These are phyloP conservation scores for Aspergillus amoenus DNA, from an alignment of 2,329 filamentous ascomycete species.

Conservation along the genomic window DNA sequence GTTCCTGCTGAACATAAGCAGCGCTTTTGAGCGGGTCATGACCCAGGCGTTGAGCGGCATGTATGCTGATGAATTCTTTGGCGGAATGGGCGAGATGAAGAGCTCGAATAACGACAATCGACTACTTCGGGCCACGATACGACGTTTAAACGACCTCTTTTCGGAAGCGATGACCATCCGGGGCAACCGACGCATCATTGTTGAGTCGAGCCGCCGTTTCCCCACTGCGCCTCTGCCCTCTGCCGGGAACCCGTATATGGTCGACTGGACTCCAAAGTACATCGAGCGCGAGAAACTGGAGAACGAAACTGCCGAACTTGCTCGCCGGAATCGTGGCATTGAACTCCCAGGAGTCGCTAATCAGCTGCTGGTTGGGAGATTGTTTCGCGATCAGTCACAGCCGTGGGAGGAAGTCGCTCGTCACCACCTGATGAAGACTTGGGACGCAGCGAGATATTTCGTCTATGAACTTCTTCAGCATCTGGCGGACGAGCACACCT, in stretches of 20 bases:
- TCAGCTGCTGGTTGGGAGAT: slow-evolving; percentile 29
- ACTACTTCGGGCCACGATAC: slow-evolving; percentile 30
- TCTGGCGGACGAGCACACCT: slow-evolving; percentile 25
- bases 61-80: slow-evolving; percentile 45
- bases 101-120: too few relatives aligned
- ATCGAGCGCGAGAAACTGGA: slow-evolving; percentile 8
- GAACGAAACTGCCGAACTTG: slow-evolving; percentile 27
- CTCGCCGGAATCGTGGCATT: slow-evolving; percentile 27
- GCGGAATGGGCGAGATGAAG: slow-evolving; percentile 13
- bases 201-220: neutral
- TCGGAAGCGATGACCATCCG: slow-evolving; percentile 22
- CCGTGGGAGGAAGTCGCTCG: slow-evolving; percentile 35
- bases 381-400: slow-evolving; percentile 36
- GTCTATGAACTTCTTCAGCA: slow-evolving; percentile 24
- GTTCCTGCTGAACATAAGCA: slow-evolving; percentile 37
- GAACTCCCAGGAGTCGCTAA: slow-evolving; percentile 40
- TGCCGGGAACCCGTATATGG: slow-evolving; percentile 17
- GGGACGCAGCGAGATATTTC: slow-evolving; percentile 23
- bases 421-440: slow-evolving; percentile 24
- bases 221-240: neutral
- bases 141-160: slow-evolving; percentile 28
- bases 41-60: slow-evolving; percentile 38
- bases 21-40: slow-evolving; percentile 1
- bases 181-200: slow-evolving; percentile 17
- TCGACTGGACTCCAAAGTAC: slow-evolving; percentile 10